Base-by-base conservation (phyloP, 1,284 basidiomycete species). In the Paramarasmius palmivorus region DNA sequence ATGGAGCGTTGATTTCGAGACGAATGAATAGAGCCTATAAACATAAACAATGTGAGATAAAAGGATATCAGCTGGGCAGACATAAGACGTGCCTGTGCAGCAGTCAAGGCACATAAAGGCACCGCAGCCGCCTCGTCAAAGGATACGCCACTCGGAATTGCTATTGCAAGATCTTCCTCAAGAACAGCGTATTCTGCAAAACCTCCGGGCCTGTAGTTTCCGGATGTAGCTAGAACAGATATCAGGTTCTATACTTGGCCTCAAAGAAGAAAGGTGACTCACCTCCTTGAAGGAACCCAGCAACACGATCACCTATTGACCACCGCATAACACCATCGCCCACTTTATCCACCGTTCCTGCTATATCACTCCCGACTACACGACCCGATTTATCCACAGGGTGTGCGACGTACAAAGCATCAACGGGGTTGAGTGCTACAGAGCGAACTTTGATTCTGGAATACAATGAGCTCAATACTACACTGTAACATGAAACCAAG, bases 101-200 rank as follows among this genome's bases (percentile, higher is more conserved):
- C 68, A 10, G 69, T 71, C 37, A 71, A 49, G 2, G 63, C 61
- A 54, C 66, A 68, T 4, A 70, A 53, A 6, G 69, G 68, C 2
- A 69, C 22, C 1, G 67, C 67, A 4, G 64, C 67, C 1, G 68
- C 68, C 45, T 70, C 65, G 38, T 69, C 67, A 26, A 69, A 68
- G 19, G 65, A 60, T 7, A 64, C 60, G 4, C 45, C 52, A 3
- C 50, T 36, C 4, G 68, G 66, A 9, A 71, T 61, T 8, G 53
- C 54, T 32, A 70, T 65, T 4, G 64, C 59, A 5, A 70, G 59
- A 52, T 71, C 68, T n/a, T 59, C 61, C 49, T 70, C 68, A 9
- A 70, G 52, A 25, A 69, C 60, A 3, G 67, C 66, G 49, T 65
- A 71, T 56, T 70, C 65, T n/a, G 68, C 67, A 55, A 71, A 71